A percentile compares a stretch with the other conserved stretches of the same genome.
phyloP scores from a whole-genome alignment of 805 yeast species.

The Candida insectorum region DNA sequence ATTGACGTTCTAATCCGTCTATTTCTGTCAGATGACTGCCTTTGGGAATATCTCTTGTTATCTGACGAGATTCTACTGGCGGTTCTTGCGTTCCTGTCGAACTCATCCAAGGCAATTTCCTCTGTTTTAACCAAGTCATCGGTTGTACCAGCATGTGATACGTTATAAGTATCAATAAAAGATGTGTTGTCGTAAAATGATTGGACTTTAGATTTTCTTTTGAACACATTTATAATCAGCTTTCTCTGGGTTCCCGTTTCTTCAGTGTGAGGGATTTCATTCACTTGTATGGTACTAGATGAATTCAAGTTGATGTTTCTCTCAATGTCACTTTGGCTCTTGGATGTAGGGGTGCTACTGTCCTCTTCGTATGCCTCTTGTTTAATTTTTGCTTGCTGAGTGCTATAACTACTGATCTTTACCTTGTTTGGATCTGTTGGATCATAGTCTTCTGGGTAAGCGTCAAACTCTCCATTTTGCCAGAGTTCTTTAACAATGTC shows the following conservation, averaged over 20 bases:
- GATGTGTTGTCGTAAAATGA: slow-evolving; percentile 26
- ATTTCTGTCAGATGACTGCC: slow-evolving; percentile 5
- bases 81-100: slow-evolving; percentile 20
- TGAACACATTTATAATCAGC: slow-evolving; percentile 28
- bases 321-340: slow-evolving; percentile 5
- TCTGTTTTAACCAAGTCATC: slow-evolving; percentile 43
- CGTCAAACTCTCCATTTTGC: slow-evolving; percentile 60
- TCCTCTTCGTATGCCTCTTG: slow-evolving; percentile 6
- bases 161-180: slow-evolving; percentile 30
- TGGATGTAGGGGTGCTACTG: slow-evolving; percentile 8
- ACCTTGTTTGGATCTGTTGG: slow-evolving; percentile 75
- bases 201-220: slow-evolving; percentile 29
- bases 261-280: neutral
- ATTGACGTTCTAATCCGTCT: slow-evolving; percentile 13
- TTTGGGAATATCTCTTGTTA: slow-evolving; percentile 6
- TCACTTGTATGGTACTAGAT: slow-evolving; percentile 9
- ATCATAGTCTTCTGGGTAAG: slow-evolving; percentile 66
- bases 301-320: slow-evolving; percentile 9
- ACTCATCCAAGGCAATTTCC: slow-evolving; percentile 48
- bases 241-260: slow-evolving; percentile 20
- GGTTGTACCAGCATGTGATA: slow-evolving; percentile 20
- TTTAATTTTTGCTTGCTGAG: slow-evolving; percentile 14
- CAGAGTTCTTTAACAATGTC: slow-evolving; percentile 75
- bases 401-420: slow-evolving; percentile 44
- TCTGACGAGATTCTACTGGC: slow-evolving; percentile 21